These are phyloP conservation scores for Tuber aestivum DNA, from an alignment of 495 filamentous ascomycete genomes.

Conservation along the genomic window DNA sequence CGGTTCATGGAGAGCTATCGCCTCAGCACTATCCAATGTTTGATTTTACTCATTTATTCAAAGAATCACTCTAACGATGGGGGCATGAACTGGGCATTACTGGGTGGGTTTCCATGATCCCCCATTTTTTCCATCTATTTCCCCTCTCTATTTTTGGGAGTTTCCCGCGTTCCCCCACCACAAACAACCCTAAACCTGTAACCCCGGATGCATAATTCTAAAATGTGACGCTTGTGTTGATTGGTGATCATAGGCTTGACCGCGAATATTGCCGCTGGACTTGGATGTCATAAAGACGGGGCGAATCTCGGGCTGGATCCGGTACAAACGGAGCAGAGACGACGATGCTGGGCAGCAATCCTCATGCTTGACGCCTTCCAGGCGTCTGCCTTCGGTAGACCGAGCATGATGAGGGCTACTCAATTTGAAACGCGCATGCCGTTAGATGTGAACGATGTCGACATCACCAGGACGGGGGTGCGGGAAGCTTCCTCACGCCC, in stretches of 20 bases:
- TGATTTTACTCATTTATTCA: conserved; percentile 4
- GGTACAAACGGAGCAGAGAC: conserved; percentile 48
- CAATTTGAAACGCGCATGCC: conserved; percentile 44
- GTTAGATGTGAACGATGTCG: conserved; percentile 47
- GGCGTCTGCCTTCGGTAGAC: conserved; percentile 32
- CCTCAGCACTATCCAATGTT: conserved; percentile 3
- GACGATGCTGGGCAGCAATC: conserved; percentile 47
- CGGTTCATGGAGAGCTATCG: conserved; percentile 6
- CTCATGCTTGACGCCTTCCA: conserved; percentile 47
- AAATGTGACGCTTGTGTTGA: background rate
- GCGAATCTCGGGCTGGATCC: conserved; percentile 45
- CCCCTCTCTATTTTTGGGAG: background rate
- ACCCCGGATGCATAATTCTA: background rate
- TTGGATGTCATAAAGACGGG: conserved; percentile 48
- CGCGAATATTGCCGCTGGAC: background rate
- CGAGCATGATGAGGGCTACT: conserved; percentile 16
- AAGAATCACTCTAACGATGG: conserved; percentile 4
- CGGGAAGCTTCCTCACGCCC: conserved; percentile 40
- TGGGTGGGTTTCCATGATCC: background rate
- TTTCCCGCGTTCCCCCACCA: background rate
- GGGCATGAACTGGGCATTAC: background rate
- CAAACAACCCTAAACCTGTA: background rate
- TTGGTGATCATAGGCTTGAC: conserved; percentile 8
- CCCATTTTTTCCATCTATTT: background rate
- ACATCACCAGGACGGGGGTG: conserved; percentile 43